Percentiles rank a stretch among this genome's conserved stretches.
phyloP scores from a whole-genome alignment of 306 rosid species.

The Chamaecrista fasciculata region DNA sequence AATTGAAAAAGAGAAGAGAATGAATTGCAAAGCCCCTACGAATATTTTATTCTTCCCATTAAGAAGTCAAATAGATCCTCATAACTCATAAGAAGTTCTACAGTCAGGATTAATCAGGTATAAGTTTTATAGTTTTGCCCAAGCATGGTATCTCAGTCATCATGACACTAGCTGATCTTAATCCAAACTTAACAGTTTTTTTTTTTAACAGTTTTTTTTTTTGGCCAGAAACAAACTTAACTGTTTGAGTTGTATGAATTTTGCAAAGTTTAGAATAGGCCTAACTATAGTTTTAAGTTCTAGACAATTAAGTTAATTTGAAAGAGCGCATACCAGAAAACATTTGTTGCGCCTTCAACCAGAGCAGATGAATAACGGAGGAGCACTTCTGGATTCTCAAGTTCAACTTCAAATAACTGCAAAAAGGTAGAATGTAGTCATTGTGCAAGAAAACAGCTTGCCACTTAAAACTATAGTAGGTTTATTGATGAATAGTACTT shows the following conservation, averaged over 20 bases:
- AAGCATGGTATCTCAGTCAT: neutral
- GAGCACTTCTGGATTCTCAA: conserved; percentile 78
- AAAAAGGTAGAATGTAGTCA: conserved; percentile 27
- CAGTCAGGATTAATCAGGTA: neutral
- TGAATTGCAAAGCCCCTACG: neutral
- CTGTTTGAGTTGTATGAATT: neutral
- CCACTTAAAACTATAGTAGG: neutral
- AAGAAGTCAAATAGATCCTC: conserved; percentile 4
- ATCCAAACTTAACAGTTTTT: conserved; percentile 1
- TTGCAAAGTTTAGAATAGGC: neutral
- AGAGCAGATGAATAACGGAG: conserved; percentile 96
- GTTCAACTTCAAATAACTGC: conserved; percentile 90
- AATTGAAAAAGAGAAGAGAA: neutral
- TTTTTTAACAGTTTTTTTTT: no score
- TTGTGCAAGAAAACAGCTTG: conserved; percentile 6
- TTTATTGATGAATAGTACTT: neutral
- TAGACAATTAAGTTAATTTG: neutral
- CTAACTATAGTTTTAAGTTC: neutral
- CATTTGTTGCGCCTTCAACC: conserved; percentile 94
- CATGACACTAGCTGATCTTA: conserved; percentile 17
- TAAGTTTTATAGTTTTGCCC: conserved; percentile 4
- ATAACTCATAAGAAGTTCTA: neutral
- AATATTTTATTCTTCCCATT: conserved; percentile 11
- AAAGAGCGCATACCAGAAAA: conserved; percentile 71
- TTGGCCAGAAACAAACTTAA: no score